These are phyloP conservation scores for Glonium stellatum DNA, from an alignment of 495 filamentous ascomycete genomes.

Conservation along the genomic window DNA sequence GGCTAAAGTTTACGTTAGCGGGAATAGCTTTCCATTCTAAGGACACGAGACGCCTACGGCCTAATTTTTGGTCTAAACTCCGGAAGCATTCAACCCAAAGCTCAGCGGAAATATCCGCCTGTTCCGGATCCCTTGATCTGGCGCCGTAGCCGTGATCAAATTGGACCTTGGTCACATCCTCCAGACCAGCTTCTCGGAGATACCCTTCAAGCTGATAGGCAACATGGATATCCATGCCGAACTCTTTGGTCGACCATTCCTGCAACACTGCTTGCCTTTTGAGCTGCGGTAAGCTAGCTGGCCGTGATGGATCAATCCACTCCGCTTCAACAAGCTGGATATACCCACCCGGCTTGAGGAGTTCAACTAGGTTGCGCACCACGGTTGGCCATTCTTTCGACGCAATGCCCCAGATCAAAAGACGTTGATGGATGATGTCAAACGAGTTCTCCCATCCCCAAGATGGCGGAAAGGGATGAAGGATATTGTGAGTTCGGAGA, in stretches of 20 bases:
- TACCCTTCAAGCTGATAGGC: slow-evolving; percentile 23
- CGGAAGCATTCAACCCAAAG: slow-evolving; percentile 21
- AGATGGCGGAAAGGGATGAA: slow-evolving; percentile 7
- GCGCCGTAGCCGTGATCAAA: slow-evolving; percentile 28
- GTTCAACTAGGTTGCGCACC: slow-evolving; percentile 4
- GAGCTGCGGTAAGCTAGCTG: not conserved
- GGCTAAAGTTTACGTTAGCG: slow-evolving; percentile 1
- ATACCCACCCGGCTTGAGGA: slow-evolving; percentile 15
- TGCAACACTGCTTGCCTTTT: slow-evolving; percentile 17
- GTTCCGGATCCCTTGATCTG: slow-evolving; percentile 6
- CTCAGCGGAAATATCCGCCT: slow-evolving; percentile 17
- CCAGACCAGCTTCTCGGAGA: slow-evolving; percentile 15
- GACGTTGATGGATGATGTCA: slow-evolving; percentile 18
- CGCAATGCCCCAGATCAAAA: slow-evolving; percentile 18
- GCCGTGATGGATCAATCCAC: slow-evolving; percentile 9
- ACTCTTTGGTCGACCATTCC: slow-evolving; percentile 6
- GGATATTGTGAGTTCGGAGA: slow-evolving; percentile 13
- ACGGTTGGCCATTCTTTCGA: slow-evolving; percentile 13
- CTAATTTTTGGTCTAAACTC: slow-evolving; percentile 17
- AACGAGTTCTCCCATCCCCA: slow-evolving; percentile 14
- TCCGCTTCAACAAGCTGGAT: slow-evolving; percentile 19
- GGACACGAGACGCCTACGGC: not conserved
- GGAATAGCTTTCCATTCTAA: slow-evolving; percentile 1
- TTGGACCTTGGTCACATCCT: slow-evolving; percentile 17
- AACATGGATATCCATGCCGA: slow-evolving; percentile 27